phyloP scores from a whole-genome alignment of 441 rosid species.

The Brassica balearica region DNA sequence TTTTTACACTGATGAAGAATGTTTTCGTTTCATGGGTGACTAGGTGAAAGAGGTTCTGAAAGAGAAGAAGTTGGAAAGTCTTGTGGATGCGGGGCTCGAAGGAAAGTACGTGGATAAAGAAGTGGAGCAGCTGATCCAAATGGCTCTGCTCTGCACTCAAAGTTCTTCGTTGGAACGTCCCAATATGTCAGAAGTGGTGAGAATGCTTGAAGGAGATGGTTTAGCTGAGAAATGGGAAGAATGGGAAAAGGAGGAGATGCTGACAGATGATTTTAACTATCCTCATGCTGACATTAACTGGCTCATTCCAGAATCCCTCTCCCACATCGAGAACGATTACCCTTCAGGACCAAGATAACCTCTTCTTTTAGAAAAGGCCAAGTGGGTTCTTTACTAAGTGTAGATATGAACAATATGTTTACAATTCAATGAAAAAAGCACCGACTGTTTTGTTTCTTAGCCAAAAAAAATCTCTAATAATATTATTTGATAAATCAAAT shows the following conservation, averaged over 20 bases:
- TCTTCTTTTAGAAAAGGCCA: neutral
- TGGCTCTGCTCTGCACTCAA: constrained; percentile 76
- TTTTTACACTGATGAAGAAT: neutral
- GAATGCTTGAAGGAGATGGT: constrained; percentile 82
- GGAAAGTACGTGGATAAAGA: constrained; percentile 58
- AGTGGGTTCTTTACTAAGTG: neutral
- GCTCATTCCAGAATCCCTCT: constrained; percentile 56
- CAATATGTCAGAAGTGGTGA: constrained; percentile 76
- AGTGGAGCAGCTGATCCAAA: constrained; percentile 72
- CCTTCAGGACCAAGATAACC: constrained; percentile 69
- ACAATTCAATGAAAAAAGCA: neutral
- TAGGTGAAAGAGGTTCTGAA: constrained; percentile 74
- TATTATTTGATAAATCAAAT: too few relatives aligned
- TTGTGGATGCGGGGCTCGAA: constrained; percentile 65
- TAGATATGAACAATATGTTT: neutral
- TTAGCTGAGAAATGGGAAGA: constrained; percentile 78
- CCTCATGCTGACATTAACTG: constrained; percentile 48
- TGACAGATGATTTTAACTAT: constrained; percentile 49
- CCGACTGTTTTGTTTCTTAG: neutral
- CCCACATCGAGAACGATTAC: constrained; percentile 59
- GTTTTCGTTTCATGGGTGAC: constrained; percentile 2
- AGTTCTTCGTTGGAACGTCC: constrained; percentile 69
- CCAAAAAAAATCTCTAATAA: too few relatives aligned
- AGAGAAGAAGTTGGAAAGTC: constrained; percentile 58
- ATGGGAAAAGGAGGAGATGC: constrained; percentile 65